These are phyloP conservation scores for Cutaneotrichosporon sp. DNA, from an alignment of 1,284 basidiomycete genomes.

Conservation along the genomic window DNA sequence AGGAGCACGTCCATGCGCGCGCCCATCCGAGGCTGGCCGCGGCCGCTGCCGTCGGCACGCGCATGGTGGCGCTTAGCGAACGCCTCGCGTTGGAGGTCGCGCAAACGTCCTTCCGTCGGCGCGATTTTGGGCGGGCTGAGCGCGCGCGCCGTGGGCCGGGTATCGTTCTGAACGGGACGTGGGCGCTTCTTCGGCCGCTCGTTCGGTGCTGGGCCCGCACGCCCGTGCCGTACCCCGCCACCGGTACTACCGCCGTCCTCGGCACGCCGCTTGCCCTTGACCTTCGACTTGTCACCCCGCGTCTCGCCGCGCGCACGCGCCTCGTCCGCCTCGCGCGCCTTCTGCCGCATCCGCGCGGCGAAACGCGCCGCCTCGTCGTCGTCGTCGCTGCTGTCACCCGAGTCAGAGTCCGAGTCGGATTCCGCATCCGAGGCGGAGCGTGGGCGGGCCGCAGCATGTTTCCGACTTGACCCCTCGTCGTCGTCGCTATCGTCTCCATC, in stretches of 20 bases:
- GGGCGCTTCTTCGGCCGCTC: not conserved
- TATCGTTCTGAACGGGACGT: not conserved
- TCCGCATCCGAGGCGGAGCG: constrained; percentile 8
- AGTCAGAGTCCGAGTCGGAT: constrained; percentile 1
- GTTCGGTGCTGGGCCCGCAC: not conserved
- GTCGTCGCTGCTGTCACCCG: not conserved
- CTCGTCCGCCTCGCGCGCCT: not conserved
- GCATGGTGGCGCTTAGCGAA: constrained; percentile 25
- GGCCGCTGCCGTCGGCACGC: constrained; percentile 7
- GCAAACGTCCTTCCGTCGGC: constrained; percentile 9
- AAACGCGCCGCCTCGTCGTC: constrained; percentile 4
- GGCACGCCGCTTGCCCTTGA: not conserved
- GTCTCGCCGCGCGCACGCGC: not conserved
- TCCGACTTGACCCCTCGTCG: not conserved
- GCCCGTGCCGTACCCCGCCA: not conserved
- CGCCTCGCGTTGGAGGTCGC: constrained; percentile 39
- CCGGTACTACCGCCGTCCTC: not conserved
- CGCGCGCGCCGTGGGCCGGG: constrained; percentile 8
- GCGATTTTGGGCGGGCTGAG: constrained; percentile 6
- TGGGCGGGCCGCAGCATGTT: not conserved
- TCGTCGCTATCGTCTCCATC: not conserved
- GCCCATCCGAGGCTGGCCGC: constrained; percentile 49
- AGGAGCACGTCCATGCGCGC: constrained; percentile 47
- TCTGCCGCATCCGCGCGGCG: not conserved
- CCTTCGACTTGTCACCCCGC: not conserved